Evolutionary conservation across 345 rosid genomes (phyloP).

Genomic region (Raphanus sativus): DNA sequence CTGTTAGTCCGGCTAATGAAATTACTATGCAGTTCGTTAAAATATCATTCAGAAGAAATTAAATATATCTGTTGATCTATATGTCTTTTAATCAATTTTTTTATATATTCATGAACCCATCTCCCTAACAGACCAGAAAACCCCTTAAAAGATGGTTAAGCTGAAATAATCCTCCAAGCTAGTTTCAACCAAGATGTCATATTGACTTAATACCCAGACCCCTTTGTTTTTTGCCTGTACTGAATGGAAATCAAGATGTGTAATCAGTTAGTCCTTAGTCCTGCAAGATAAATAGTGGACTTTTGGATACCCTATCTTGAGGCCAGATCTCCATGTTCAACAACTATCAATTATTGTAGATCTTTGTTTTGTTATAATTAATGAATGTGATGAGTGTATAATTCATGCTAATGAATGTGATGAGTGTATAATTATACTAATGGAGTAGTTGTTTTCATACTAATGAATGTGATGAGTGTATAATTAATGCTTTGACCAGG

Average conservation of each 20-base stretch:
- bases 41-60: background rate
- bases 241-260: background rate
- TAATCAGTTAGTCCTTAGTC: background rate
- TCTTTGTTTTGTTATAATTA: background rate
- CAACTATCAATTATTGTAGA: background rate
- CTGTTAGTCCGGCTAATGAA: background rate
- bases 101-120: no score
- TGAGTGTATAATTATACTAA: no score
- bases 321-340: background rate
- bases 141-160: background rate
- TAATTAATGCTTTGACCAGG: constrained; percentile 6
- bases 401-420: background rate
- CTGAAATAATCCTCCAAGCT: background rate
- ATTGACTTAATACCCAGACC: no score
- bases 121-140: background rate
- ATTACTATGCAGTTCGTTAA: background rate
- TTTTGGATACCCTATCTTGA: background rate
- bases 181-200: background rate
- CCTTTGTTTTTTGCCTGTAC: background rate
- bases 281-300: background rate
- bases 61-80: background rate
- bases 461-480: background rate
- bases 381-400: background rate
- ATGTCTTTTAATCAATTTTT: background rate
- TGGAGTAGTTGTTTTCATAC: background rate